Percentiles rank a stretch among this genome's conserved stretches.
Conservation (phyloP, 1,284 basidiomycete species). For the Coriolopsis trogii region DNA sequence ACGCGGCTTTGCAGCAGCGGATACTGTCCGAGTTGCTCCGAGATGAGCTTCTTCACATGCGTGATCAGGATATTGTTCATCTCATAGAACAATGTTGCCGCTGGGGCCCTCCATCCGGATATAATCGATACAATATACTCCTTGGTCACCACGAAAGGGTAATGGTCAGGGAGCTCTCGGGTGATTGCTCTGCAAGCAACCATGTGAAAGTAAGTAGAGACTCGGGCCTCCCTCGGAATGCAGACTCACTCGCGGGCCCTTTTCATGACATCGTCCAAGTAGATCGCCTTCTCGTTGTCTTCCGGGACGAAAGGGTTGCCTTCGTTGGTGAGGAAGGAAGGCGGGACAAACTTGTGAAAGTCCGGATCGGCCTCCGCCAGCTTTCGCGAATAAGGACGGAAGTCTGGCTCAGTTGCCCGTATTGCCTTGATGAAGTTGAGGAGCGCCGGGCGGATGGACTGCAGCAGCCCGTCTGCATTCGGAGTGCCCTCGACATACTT, state of each 20-base stretch:
- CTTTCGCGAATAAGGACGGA: constrained; percentile 36
- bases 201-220: background rate
- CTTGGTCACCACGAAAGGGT: constrained; percentile 63
- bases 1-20: constrained; percentile 56
- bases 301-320: constrained; percentile 11
- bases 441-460: constrained; percentile 54
- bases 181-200: constrained; percentile 54
- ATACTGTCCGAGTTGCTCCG: constrained; percentile 52
- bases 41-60: constrained; percentile 46
- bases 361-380: background rate
- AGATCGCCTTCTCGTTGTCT: constrained; percentile 39
- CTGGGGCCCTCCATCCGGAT: constrained; percentile 52
- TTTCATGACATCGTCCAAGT: constrained; percentile 58
- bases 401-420: constrained; percentile 53
- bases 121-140: constrained; percentile 50
- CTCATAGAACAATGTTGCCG: constrained; percentile 48
- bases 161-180: constrained; percentile 67
- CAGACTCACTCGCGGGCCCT: constrained; percentile 48
- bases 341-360: constrained; percentile 10
- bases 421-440: constrained; percentile 50
- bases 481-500: constrained; percentile 55
- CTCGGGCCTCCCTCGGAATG: background rate
- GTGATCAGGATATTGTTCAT: constrained; percentile 43
- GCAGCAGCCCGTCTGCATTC: constrained; percentile 50
- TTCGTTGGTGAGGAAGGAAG: constrained; percentile 49